Percentiles rank a stretch among this genome's conserved stretches.
Evolutionary conservation across 202 grass and related monocot species (phyloP).

Genomic region (Panicum virgatum): DNA sequence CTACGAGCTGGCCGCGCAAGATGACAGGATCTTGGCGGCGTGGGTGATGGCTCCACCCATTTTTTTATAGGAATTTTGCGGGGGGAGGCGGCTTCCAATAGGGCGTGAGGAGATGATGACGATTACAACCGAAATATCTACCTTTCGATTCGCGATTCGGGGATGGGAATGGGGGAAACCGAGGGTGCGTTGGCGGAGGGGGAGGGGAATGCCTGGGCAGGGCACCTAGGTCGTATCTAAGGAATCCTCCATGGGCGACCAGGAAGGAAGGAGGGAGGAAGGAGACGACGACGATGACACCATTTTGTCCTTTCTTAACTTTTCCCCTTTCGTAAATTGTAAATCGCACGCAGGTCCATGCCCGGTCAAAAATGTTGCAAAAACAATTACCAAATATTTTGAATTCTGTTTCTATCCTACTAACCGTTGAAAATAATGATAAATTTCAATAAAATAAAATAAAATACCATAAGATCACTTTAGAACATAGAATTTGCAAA

Average conservation of each 20-base stretch:
- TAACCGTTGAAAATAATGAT: not conserved
- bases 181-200: slow-evolving; percentile 19
- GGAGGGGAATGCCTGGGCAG: not conserved
- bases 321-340: not conserved
- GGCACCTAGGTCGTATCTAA: slow-evolving; percentile 45
- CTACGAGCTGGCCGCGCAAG: slow-evolving; percentile 34
- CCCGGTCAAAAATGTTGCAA: not conserved
- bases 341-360: not conserved
- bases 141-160: slow-evolving; percentile 4
- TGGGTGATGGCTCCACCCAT: slow-evolving; percentile 39
- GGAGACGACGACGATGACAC: not conserved
- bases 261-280: slow-evolving; percentile 44
- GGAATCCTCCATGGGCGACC: slow-evolving; percentile 22
- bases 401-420: not conserved
- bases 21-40: slow-evolving; percentile 53
- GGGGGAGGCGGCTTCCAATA: not conserved
- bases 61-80: slow-evolving; percentile 31
- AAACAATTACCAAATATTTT: not conserved
- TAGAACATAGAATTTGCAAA: not conserved
- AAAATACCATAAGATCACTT: not conserved
- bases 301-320: not conserved
- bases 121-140: slow-evolving; percentile 8
- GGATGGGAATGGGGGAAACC: slow-evolving; percentile 6
- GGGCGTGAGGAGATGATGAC: slow-evolving; percentile 27
- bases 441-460: not conserved